Conservation (phyloP, 352 stramenopile genomes). For the Globisporangium paddicum region DNA sequence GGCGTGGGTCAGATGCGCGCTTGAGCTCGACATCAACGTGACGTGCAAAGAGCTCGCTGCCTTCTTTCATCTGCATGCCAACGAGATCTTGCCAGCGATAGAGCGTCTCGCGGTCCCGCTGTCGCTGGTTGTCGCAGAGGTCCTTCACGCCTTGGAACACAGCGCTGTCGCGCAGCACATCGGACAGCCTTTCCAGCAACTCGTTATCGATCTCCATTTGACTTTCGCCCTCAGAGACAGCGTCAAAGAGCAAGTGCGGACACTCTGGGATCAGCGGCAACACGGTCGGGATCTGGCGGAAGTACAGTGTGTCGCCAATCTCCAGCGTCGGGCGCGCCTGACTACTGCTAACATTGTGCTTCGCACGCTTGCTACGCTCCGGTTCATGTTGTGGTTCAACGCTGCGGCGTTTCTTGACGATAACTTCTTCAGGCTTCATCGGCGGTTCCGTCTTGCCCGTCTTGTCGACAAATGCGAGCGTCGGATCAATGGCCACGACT, state of each 20-base stretch:
- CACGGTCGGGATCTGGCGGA: slow-evolving; percentile 44
- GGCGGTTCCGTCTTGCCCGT: slow-evolving; percentile 22
- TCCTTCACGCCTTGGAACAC: slow-evolving; percentile 69
- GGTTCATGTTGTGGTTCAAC: not conserved
- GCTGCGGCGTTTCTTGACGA: slow-evolving; percentile 6
- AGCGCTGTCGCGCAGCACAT: slow-evolving; percentile 52
- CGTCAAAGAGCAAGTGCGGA: slow-evolving; percentile 66
- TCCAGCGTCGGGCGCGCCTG: not conserved
- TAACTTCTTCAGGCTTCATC: not conserved
- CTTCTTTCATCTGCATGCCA: slow-evolving; percentile 81
- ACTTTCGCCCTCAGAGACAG: slow-evolving; percentile 20
- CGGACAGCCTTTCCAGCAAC: slow-evolving; percentile 52
- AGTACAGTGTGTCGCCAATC: slow-evolving; percentile 25
- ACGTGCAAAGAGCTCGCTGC: slow-evolving; percentile 56
- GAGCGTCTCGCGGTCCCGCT: slow-evolving; percentile 61
- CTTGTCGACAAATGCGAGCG: slow-evolving; percentile 66
- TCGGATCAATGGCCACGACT: slow-evolving; percentile 24
- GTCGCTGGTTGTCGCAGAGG: slow-evolving; percentile 50
- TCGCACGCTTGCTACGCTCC: slow-evolving; percentile 9
- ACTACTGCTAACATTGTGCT: not conserved
- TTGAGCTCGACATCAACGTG: slow-evolving; percentile 48
- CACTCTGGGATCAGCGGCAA: slow-evolving; percentile 52
- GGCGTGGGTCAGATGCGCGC: slow-evolving; percentile 32
- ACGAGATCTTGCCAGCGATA: slow-evolving; percentile 80
- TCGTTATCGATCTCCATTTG: slow-evolving; percentile 31